These are phyloP conservation scores for Zoysia pacifica DNA, from an alignment of 176 grass and related monocot genomes.

Conservation along the genomic window DNA sequence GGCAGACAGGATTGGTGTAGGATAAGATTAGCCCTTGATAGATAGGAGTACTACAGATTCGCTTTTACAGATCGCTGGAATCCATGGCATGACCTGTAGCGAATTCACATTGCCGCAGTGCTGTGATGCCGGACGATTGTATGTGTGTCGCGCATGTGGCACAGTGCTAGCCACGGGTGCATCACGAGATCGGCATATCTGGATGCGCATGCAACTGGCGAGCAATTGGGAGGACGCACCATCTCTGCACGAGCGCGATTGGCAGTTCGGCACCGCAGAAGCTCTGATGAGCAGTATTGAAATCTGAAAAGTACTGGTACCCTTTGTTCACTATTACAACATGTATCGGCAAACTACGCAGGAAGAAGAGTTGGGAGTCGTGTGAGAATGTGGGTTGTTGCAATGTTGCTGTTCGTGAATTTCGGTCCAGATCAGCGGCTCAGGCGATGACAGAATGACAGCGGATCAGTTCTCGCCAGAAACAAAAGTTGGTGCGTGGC, in stretches of 20 bases:
- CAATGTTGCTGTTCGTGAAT: constrained; percentile 1
- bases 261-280: background rate
- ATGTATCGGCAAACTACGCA: too few species aligned
- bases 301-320: background rate
- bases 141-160: background rate
- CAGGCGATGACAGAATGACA: constrained; percentile 7
- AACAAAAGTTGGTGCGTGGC: constrained; percentile 3
- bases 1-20: constrained; percentile 29
- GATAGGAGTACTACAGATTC: background rate
- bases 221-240: constrained; percentile 2
- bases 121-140: background rate
- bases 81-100: constrained; percentile 5
- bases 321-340: background rate
- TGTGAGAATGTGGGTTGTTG: background rate
- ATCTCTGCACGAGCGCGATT: background rate
- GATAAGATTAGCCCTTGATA: constrained; percentile 20
- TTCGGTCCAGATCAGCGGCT: constrained; percentile 10
- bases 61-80: background rate
- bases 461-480: constrained; percentile 16
- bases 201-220: background rate
- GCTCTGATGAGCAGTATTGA: background rate
- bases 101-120: background rate
- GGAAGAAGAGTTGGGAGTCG: background rate
- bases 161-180: background rate
- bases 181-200: background rate